A percentile compares a stretch with the other conserved stretches of the same genome.
These are phyloP conservation scores for Ophiostoma himal-ulmi DNA, from an alignment of 2,329 filamentous ascomycete species.

Conservation along the genomic window DNA sequence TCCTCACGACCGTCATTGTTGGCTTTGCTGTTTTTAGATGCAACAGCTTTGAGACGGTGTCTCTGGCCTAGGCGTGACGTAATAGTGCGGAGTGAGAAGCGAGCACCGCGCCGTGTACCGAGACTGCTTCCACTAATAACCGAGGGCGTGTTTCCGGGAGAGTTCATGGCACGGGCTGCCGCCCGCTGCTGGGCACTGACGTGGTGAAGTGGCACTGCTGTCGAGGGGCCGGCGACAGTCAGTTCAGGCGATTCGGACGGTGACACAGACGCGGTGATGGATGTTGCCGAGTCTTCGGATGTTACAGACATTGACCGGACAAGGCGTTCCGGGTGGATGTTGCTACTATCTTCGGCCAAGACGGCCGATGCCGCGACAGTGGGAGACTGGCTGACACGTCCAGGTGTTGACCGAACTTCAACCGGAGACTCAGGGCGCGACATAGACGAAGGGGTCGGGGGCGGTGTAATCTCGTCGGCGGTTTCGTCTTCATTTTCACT, in stretches of 20 bases:
- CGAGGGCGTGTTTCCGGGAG: background rate
- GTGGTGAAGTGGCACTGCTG: constrained; percentile 10
- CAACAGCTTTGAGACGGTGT: background rate
- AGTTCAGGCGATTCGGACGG: constrained; percentile 9
- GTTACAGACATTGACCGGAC: background rate
- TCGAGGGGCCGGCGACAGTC: constrained; percentile 16
- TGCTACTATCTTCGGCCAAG: constrained; percentile 12
- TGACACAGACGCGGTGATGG: constrained; percentile 7
- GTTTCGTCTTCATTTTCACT: constrained; percentile 13
- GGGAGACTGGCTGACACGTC: constrained; percentile 12
- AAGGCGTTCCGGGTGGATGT: background rate
- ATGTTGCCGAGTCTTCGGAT: background rate
- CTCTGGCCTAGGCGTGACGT: constrained; percentile 16
- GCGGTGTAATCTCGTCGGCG: constrained; percentile 9
- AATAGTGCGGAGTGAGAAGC: constrained; percentile 19
- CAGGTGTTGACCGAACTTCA: background rate
- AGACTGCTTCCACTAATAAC: background rate
- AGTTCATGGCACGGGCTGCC: constrained; percentile 15
- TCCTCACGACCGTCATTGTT: background rate
- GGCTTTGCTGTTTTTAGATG: background rate
- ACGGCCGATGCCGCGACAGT: constrained; percentile 16
- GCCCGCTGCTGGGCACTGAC: constrained; percentile 19
- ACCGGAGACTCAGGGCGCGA: constrained; percentile 14
- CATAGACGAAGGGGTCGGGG: constrained; percentile 14
- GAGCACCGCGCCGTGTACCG: background rate